Conservation (phyloP, 2,329 filamentous ascomycete genomes). For the Monilinia fructigena region DNA sequence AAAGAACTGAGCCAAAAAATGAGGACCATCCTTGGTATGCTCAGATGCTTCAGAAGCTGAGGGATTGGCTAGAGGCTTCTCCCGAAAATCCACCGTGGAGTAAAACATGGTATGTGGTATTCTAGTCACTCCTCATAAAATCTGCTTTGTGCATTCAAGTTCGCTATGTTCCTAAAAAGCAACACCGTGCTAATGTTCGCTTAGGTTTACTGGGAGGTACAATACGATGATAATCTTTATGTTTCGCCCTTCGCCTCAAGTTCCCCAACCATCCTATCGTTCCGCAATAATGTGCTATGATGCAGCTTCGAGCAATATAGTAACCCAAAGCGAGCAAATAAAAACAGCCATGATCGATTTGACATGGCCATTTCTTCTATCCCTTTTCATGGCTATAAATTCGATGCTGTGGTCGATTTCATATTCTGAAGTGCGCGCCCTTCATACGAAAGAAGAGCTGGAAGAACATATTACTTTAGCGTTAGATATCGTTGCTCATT, state of each 20-base stretch:
- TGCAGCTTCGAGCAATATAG: slow-evolving; percentile 77
- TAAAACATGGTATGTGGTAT: slow-evolving; percentile 65
- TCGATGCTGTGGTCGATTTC: slow-evolving; percentile 89
- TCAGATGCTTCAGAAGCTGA: slow-evolving; percentile 74
- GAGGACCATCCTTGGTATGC: slow-evolving; percentile 86
- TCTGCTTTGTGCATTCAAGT: slow-evolving; percentile 18
- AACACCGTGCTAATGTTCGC: slow-evolving; percentile 27
- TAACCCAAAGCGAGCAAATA: slow-evolving; percentile 77
- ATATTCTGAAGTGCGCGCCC: slow-evolving; percentile 75
- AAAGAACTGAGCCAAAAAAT: slow-evolving; percentile 70
- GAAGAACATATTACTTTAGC: slow-evolving; percentile 71
- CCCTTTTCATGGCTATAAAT: slow-evolving; percentile 88
- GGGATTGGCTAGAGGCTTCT: slow-evolving; percentile 73
- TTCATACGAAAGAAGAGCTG: slow-evolving; percentile 72
- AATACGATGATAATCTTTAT: slow-evolving; percentile 88
- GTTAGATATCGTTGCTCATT: slow-evolving; percentile 74
- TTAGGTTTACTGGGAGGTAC: slow-evolving; percentile 65
- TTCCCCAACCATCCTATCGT: slow-evolving; percentile 77
- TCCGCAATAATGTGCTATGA: slow-evolving; percentile 82
- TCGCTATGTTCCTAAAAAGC: not conserved
- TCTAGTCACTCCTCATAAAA: slow-evolving; percentile 17
- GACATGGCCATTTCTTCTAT: slow-evolving; percentile 90
- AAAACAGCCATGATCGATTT: slow-evolving; percentile 74
- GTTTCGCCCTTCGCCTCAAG: slow-evolving; percentile 87
- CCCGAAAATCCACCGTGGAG: slow-evolving; percentile 72